These are phyloP conservation scores for Marsdenia floribunda DNA, from an alignment of 257 asterid species.

Conservation along the genomic window DNA sequence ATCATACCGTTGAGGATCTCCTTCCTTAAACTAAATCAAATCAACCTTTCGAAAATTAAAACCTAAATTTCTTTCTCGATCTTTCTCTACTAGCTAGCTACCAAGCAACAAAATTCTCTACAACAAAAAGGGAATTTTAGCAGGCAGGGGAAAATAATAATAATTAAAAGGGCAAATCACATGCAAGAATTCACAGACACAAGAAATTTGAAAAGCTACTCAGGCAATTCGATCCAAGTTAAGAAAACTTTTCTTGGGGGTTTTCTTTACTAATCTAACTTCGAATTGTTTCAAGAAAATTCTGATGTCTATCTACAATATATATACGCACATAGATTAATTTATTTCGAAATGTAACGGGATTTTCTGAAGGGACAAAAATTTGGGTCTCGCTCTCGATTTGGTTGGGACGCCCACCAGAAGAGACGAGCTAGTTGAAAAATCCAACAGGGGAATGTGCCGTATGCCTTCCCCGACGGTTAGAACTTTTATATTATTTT, in stretches of 20 bases:
- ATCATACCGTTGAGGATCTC: constrained; percentile 77
- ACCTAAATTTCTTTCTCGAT: background rate
- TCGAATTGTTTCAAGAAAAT: background rate
- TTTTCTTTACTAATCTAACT: background rate
- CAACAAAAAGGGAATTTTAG: background rate
- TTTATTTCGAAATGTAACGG: background rate
- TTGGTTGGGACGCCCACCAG: too few species aligned
- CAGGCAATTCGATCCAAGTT: background rate
- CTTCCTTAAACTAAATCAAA: background rate
- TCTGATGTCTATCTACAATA: background rate
- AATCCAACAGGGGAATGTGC: too few species aligned
- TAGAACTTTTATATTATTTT: too few species aligned
- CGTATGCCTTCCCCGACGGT: too few species aligned
- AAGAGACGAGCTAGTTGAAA: too few species aligned
- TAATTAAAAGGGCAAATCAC: background rate
- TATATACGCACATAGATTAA: background rate
- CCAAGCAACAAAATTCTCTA: background rate
- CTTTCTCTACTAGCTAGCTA: background rate
- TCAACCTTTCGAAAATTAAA: background rate
- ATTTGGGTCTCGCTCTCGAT: too few species aligned
- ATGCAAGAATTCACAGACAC: background rate
- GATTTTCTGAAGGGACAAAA: too few species aligned
- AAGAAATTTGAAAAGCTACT: background rate
- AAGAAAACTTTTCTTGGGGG: background rate
- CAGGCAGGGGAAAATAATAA: background rate